Evolutionary conservation across 2,329 filamentous ascomycete species (phyloP).

Genomic region (Fusarium sublunatum): DNA sequence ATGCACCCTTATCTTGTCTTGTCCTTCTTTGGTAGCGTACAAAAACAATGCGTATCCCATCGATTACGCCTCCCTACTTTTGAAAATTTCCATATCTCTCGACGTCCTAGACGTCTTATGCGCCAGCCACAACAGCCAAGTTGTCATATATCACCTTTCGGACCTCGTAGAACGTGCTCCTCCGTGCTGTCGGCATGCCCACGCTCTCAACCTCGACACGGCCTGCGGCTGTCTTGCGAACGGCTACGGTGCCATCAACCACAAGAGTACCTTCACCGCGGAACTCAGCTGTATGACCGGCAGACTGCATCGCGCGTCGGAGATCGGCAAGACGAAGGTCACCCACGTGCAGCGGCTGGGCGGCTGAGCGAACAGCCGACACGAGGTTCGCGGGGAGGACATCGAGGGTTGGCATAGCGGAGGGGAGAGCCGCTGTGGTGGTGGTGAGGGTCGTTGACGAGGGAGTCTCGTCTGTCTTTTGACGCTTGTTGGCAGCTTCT

Average conservation of each 20-base stretch:
- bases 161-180: constrained; percentile 85
- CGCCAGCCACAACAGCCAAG: constrained; percentile 87
- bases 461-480: constrained; percentile 56
- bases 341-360: constrained; percentile 92
- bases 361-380: constrained; percentile 78
- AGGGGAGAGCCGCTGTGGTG: constrained; percentile 32
- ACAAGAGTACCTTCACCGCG: constrained; percentile 91
- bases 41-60: constrained; percentile 30
- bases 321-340: constrained; percentile 91
- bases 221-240: constrained; percentile 88
- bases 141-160: constrained; percentile 93
- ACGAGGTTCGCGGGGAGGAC: constrained; percentile 69
- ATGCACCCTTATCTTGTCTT: constrained; percentile 22
- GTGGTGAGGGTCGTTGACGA: constrained; percentile 45
- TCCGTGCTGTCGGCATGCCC: constrained; percentile 56
- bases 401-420: constrained; percentile 62
- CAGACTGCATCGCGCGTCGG: constrained; percentile 81
- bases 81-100: neutral
- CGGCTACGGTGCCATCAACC: constrained; percentile 87
- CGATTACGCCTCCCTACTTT: constrained; percentile 16
- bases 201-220: constrained; percentile 88
- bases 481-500: constrained; percentile 60
- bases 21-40: constrained; percentile 11
- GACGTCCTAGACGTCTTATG: constrained; percentile 50
- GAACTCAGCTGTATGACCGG: constrained; percentile 91